A percentile compares a stretch with the other conserved stretches of the same genome.
Conservation (phyloP, 192 early-diverging fungal species). For the Phycomyces nitens region DNA sequence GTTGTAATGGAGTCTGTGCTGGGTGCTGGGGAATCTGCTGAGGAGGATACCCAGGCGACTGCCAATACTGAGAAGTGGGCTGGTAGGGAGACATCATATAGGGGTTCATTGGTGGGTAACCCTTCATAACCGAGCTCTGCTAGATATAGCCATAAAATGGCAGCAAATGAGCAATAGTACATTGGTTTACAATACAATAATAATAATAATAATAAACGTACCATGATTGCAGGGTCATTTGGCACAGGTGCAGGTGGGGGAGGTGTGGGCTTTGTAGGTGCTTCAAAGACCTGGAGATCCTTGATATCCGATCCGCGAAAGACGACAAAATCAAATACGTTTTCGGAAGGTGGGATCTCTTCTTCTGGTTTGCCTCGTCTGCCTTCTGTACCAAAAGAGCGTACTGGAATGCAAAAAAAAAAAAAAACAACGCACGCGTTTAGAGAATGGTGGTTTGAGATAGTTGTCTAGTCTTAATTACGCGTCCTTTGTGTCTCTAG, state of each 20-base stretch:
- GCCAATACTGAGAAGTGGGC: neutral
- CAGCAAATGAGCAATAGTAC: no score
- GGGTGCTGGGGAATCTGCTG: neutral
- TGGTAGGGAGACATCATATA: slow-evolving; percentile 18
- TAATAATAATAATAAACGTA: slow-evolving; percentile 16
- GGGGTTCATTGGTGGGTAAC: slow-evolving; percentile 35
- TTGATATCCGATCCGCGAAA: slow-evolving; percentile 94
- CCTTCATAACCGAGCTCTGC: slow-evolving; percentile 15
- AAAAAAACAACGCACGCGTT: neutral
- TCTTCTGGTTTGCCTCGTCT: slow-evolving; percentile 70
- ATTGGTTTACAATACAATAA: no score
- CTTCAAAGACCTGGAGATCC: slow-evolving; percentile 70
- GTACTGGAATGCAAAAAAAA: slow-evolving; percentile 47
- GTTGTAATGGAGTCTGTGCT: neutral
- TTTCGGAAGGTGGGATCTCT: slow-evolving; percentile 83
- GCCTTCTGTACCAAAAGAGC: slow-evolving; percentile 95
- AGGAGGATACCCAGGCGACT: neutral
- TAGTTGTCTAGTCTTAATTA: no score
- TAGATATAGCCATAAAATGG: no score
- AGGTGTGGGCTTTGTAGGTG: slow-evolving; percentile 42
- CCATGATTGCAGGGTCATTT: slow-evolving; percentile 81
- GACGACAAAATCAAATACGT: slow-evolving; percentile 88
- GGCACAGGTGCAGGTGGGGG: slow-evolving; percentile 58
- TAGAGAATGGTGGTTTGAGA: neutral
- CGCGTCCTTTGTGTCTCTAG: no score